These are phyloP conservation scores for Nevesoporus exiguus DNA, from an alignment of 768 basidiomycete genomes.

Conservation along the genomic window DNA sequence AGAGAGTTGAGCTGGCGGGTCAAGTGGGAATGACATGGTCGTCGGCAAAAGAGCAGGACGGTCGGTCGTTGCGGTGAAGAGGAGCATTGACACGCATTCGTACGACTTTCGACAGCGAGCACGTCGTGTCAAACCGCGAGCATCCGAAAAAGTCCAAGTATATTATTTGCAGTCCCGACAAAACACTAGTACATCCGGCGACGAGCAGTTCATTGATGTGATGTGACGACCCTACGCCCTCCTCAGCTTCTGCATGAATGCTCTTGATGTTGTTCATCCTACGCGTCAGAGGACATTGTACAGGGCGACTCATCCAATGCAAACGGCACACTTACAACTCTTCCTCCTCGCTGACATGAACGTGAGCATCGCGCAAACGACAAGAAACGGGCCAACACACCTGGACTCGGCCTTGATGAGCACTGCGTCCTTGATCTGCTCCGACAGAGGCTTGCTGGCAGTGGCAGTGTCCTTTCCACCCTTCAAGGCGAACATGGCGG, in stretches of 20 bases:
- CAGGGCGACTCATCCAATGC: conserved; percentile 14
- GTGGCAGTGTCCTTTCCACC: conserved; percentile 48
- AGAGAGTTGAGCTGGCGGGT: not conserved
- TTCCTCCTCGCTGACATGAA: conserved; percentile 66
- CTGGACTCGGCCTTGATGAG: conserved; percentile 64
- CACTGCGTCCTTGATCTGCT: conserved; percentile 61
- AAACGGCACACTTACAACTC: conserved; percentile 60
- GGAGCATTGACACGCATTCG: not conserved
- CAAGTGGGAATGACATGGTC: too few species aligned
- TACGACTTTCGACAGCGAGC: too few species aligned
- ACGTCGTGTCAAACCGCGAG: conserved; percentile 6
- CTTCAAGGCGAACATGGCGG: conserved; percentile 50
- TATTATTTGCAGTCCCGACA: conserved; percentile 7
- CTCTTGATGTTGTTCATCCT: conserved; percentile 70
- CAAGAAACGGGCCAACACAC: conserved; percentile 41
- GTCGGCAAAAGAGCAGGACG: not conserved
- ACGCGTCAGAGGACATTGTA: conserved; percentile 37
- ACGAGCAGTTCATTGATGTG: conserved; percentile 19
- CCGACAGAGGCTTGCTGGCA: conserved; percentile 40
- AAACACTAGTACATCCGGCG: conserved; percentile 3
- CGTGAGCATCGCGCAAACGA: conserved; percentile 5
- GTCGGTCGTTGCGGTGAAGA: conserved; percentile 3
- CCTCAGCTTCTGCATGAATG: conserved; percentile 81
- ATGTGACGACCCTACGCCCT: conserved; percentile 43
- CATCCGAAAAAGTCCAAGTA: not conserved